Evolutionary conservation across 768 basidiomycete genomes (phyloP).

Genomic region (Calocybe cyanea): DNA sequence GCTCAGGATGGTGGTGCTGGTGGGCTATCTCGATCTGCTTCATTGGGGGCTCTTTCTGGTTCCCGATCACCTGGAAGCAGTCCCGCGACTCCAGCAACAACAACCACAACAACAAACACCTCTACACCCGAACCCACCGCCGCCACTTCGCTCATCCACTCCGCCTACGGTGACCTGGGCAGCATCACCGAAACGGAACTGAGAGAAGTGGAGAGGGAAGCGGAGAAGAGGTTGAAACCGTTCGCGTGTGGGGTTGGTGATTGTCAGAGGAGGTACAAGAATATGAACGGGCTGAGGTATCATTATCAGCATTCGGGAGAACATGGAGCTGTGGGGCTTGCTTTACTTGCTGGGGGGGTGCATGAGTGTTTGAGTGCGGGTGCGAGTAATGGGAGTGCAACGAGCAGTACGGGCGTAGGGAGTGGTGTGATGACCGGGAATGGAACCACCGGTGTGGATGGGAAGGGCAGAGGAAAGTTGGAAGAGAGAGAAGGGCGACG

Average conservation of each 20-base stretch:
- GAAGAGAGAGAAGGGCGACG: slow-evolving; percentile 18
- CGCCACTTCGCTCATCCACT: slow-evolving; percentile 15
- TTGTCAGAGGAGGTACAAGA: slow-evolving; percentile 89
- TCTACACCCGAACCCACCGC: not conserved
- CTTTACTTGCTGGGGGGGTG: slow-evolving; percentile 73
- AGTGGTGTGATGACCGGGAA: not conserved
- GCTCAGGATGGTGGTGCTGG: slow-evolving; percentile 9
- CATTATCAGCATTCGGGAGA: slow-evolving; percentile 97
- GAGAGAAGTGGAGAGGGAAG: slow-evolving; percentile 76
- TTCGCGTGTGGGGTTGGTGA: slow-evolving; percentile 90
- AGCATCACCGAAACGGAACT: slow-evolving; percentile 60
- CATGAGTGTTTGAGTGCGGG: slow-evolving; percentile 37
- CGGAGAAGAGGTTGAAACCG: slow-evolving; percentile 76
- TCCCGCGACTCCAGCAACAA: not conserved
- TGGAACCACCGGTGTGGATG: not conserved
- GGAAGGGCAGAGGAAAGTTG: slow-evolving; percentile 14
- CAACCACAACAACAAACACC: not conserved
- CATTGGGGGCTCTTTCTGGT: slow-evolving; percentile 7
- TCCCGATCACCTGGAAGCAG: not conserved
- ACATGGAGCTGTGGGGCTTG: slow-evolving; percentile 87
- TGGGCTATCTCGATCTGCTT: slow-evolving; percentile 11
- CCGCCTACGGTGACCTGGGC: slow-evolving; percentile 33
- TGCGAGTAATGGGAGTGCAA: no score
- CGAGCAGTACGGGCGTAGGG: slow-evolving; percentile 6
- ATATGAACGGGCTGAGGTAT: slow-evolving; percentile 96